Conservation (phyloP, 2,329 filamentous ascomycete genomes). For the Neonectria faginata region DNA sequence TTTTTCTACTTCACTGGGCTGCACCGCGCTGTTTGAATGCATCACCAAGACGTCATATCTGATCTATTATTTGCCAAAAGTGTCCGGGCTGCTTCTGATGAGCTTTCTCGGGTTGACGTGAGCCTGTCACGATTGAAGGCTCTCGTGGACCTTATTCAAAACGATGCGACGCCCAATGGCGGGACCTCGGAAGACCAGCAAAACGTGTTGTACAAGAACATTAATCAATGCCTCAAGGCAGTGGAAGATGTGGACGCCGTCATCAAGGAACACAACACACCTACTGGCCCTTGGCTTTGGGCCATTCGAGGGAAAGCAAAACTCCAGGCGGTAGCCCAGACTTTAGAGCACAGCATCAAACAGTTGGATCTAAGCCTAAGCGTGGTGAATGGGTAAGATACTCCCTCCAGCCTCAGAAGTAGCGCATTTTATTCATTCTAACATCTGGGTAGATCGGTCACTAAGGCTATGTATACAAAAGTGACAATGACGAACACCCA, state of each 20-base stretch:
- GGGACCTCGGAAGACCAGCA: neutral
- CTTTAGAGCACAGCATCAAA: neutral
- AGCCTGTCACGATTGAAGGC: neutral
- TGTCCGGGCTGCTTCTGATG: neutral
- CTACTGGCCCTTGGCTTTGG: neutral
- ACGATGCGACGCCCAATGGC: neutral
- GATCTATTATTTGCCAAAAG: neutral
- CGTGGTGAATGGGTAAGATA: neutral
- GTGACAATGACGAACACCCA: too few species aligned
- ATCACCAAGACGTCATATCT: neutral
- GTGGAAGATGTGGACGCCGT: neutral
- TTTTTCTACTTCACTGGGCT: neutral
- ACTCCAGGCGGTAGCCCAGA: neutral
- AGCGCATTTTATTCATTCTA: neutral
- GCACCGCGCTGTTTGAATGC: neutral
- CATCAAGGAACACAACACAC: neutral
- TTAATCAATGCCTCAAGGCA: neutral
- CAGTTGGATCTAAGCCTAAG: neutral
- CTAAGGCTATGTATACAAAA: too few species aligned
- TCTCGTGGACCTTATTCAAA: neutral
- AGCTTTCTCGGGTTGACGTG: neutral
- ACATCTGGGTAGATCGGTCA: too few species aligned
- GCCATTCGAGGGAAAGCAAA: neutral
- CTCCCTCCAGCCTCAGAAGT: neutral
- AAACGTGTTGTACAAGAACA: neutral